phyloP scores from a whole-genome alignment of 2,329 filamentous ascomycete species.

The Neonectria ditissima region DNA sequence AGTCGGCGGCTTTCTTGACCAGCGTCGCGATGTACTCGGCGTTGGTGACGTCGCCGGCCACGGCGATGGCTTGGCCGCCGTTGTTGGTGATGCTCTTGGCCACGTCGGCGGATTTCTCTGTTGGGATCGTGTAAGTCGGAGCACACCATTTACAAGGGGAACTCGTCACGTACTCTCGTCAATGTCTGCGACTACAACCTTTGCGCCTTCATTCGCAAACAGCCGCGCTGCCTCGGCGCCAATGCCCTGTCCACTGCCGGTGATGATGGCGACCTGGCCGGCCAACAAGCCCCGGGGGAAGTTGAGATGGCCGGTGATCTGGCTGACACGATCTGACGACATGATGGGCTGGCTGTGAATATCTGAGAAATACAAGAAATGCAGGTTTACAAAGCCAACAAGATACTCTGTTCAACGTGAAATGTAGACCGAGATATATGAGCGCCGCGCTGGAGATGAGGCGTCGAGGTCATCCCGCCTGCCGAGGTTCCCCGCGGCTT shows the following conservation, averaged over 20 bases:
- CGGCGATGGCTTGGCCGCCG: conserved; percentile 76
- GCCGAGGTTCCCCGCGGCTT: conserved; percentile 46
- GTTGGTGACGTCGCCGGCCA: conserved; percentile 82
- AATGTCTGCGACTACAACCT: conserved; percentile 86
- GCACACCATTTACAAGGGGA: rapidly evolving
- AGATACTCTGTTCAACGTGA: too few species aligned
- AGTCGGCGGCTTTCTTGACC: conserved; percentile 80
- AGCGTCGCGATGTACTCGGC: conserved; percentile 76
- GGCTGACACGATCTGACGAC: conserved; percentile 70
- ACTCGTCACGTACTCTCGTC: conserved; percentile 69
- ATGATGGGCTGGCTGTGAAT: conserved; percentile 44
- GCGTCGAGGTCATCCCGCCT: conserved; percentile 27
- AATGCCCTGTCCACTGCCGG: conserved; percentile 87
- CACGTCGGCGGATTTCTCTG: conserved; percentile 76
- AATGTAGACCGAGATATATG: conserved; percentile 2
- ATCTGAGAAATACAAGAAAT: neutral
- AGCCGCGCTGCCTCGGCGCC: conserved; percentile 85
- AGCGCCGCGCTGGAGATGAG: conserved; percentile 3
- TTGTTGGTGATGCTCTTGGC: conserved; percentile 75
- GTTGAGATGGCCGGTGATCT: conserved; percentile 84
- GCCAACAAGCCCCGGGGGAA: conserved; percentile 83
- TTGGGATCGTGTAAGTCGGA: conserved; percentile 4
- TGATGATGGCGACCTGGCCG: conserved; percentile 88
- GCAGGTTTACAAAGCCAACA: neutral
- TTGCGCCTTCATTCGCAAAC: conserved; percentile 90